Evolutionary conservation across 1,139 yeast genomes (phyloP).

Genomic region (Hansenula sp.): DNA sequence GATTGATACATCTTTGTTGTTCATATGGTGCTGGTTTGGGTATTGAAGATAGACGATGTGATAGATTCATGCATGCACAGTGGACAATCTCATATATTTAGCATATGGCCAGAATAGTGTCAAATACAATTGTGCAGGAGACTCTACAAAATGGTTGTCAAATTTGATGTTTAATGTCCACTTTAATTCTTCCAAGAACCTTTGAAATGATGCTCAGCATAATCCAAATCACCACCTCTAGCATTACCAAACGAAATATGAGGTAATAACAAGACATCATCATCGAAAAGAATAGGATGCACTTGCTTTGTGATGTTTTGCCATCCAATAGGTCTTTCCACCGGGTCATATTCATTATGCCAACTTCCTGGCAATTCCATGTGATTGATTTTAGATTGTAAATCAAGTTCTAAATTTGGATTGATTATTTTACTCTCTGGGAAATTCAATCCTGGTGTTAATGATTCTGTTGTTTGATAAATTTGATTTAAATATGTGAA

Average conservation of each 20-base stretch:
- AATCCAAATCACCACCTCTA: constrained; percentile 64
- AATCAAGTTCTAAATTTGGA: constrained; percentile 10
- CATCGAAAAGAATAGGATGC: constrained; percentile 48
- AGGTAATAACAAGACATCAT: constrained; percentile 63
- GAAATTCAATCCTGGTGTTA: constrained; percentile 9
- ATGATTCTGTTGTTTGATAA: constrained; percentile 33
- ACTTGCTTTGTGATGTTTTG: constrained; percentile 55
- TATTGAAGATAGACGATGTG: too few relatives aligned
- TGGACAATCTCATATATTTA: too few relatives aligned
- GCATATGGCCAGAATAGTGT: too few relatives aligned
- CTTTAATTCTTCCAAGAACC: constrained; percentile 57
- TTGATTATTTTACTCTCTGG: constrained; percentile 32
- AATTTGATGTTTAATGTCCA: background rate
- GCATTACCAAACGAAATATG: constrained; percentile 71
- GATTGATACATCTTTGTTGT: too few relatives aligned
- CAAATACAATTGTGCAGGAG: too few relatives aligned
- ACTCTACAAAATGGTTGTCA: too few relatives aligned
- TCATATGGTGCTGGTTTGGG: too few relatives aligned
- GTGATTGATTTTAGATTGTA: constrained; percentile 6
- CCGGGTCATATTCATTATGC: constrained; percentile 5
- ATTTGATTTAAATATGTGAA: constrained; percentile 67
- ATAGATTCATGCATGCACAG: too few relatives aligned
- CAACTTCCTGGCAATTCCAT: background rate
- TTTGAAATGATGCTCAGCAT: constrained; percentile 63
- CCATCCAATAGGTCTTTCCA: constrained; percentile 32